These are phyloP conservation scores for Scheffersomyces titani DNA, from an alignment of 1,139 yeast genomes.

Conservation along the genomic window DNA sequence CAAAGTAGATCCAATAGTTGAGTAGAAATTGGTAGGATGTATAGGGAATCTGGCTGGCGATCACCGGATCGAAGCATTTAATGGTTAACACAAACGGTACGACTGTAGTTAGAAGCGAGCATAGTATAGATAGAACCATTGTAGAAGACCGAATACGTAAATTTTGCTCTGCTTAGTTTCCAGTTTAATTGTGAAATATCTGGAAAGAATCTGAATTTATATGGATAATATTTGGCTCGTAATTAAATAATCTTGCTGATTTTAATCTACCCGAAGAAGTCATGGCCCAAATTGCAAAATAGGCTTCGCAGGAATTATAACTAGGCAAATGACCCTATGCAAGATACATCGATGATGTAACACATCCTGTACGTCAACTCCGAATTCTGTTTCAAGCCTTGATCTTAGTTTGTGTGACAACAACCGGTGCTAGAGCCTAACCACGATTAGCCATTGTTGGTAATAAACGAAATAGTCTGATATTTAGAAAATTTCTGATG, in stretches of 20 bases:
- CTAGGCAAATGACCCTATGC: not conserved
- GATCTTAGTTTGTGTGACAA: not conserved
- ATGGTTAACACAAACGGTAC: conserved; percentile 15
- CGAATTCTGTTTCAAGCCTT: not conserved
- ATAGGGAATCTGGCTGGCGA: conserved; percentile 7
- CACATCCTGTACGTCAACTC: not conserved
- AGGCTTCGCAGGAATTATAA: not conserved
- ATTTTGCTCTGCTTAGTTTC: not conserved
- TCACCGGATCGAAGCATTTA: conserved; percentile 9
- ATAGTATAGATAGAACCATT: conserved; percentile 3
- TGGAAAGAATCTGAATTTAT: not conserved
- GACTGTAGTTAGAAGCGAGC: conserved; percentile 9
- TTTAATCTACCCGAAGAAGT: not conserved
- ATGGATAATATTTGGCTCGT: not conserved
- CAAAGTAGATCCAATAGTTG: conserved; percentile 17
- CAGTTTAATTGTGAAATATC: not conserved
- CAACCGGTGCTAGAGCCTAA: not conserved
- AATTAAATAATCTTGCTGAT: not conserved
- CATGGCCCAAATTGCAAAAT: not conserved
- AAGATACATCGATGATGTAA: not conserved
- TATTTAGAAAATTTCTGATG: too few species aligned
- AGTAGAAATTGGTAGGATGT: conserved; percentile 12
- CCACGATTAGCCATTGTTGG: not conserved
- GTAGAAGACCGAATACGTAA: not conserved
- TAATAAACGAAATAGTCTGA: too few species aligned